Conservation (phyloP, 1,284 basidiomycete genomes). For the Filobasidium uniguttulatum region DNA sequence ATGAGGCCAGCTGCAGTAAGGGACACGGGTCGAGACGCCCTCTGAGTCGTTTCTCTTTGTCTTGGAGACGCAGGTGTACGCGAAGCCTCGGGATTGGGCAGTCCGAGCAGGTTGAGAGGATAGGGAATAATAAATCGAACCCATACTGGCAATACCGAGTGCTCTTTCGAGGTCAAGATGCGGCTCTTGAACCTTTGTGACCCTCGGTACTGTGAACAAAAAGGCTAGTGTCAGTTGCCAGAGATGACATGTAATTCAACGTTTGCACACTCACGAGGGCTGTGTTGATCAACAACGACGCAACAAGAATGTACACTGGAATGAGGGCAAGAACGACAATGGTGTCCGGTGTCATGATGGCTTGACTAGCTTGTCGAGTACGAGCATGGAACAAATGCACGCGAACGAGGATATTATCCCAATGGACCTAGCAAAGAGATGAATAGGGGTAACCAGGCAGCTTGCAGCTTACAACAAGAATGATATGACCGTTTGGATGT, state of each 20-base stretch:
- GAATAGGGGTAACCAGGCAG: too few relatives aligned
- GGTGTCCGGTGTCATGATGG: too few relatives aligned
- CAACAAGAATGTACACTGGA: conserved; percentile 6
- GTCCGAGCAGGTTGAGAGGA: conserved; percentile 5
- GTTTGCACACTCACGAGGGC: background rate
- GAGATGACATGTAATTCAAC: background rate
- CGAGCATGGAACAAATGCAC: too few relatives aligned
- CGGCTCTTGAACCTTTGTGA: conserved; percentile 2
- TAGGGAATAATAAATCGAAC: conserved; percentile 6
- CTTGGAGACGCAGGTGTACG: too few relatives aligned
- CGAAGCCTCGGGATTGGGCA: too few relatives aligned
- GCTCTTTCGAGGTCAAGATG: conserved; percentile 3
- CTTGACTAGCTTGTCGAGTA: too few relatives aligned
- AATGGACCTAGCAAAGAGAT: too few relatives aligned
- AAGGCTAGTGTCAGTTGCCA: background rate
- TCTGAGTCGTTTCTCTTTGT: too few relatives aligned
- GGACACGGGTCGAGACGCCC: too few relatives aligned
- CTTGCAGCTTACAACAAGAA: too few relatives aligned
- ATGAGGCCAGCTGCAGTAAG: background rate
- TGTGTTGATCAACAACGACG: conserved; percentile 1
- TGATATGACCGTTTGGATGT: too few relatives aligned
- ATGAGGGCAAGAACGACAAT: conserved; percentile 6
- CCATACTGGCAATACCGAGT: conserved; percentile 1
- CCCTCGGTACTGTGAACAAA: background rate
- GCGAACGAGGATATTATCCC: too few relatives aligned